Conservation (phyloP, 73 alveolate genomes). For the Paramecium sonneborni region DNA sequence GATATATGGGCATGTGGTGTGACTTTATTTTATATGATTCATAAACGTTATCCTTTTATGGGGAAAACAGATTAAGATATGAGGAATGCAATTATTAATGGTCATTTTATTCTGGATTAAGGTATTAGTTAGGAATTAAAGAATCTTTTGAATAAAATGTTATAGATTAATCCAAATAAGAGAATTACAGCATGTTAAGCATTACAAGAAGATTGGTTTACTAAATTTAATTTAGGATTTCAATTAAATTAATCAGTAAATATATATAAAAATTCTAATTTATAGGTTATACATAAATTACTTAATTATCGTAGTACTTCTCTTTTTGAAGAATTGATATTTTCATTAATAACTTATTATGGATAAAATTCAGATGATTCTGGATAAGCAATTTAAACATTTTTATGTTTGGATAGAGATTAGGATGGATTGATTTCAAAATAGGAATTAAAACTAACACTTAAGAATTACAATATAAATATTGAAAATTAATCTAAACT, state of each 20-base stretch:
- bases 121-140: neutral
- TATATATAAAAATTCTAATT: neutral
- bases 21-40: constrained; percentile 68
- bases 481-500: neutral
- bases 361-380: neutral
- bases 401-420: neutral
- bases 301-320: neutral
- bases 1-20: constrained; percentile 82
- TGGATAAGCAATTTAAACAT: neutral
- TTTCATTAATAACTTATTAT: neutral
- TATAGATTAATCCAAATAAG: neutral
- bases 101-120: neutral
- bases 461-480: neutral
- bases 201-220: neutral
- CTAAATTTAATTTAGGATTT: neutral
- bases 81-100: neutral
- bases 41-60: constrained; percentile 64
- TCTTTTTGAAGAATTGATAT: neutral
- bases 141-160: neutral
- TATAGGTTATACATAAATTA: neutral
- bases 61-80: constrained; percentile 72
- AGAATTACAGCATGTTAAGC: neutral
- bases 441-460: neutral
- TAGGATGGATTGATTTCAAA: constrained; percentile 18
- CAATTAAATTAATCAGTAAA: neutral